Percentiles rank a stretch among this genome's conserved stretches.
Conservation (phyloP, 306 rosid genomes). For the Hippophae tibetana region DNA sequence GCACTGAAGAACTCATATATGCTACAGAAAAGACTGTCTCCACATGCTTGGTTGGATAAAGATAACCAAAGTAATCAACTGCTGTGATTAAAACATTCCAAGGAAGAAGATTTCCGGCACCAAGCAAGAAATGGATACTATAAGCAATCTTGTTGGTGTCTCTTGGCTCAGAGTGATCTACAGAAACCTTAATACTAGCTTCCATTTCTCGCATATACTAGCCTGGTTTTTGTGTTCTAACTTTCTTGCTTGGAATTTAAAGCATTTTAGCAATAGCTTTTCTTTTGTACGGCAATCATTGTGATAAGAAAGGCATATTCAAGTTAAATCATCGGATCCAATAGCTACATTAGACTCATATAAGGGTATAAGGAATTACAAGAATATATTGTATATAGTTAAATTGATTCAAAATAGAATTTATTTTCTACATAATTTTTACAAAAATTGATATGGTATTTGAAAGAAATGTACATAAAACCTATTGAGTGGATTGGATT, state of each 20-base stretch:
- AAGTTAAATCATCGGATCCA: slow-evolving; percentile 18
- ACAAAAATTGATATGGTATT: too few relatives aligned
- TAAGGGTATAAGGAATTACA: too few relatives aligned
- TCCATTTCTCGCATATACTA: slow-evolving; percentile 33
- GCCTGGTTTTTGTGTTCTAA: slow-evolving; percentile 1
- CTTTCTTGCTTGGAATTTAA: slow-evolving; percentile 16
- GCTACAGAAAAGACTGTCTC: slow-evolving; percentile 86
- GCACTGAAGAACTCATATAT: slow-evolving; percentile 58
- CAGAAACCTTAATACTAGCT: slow-evolving; percentile 30
- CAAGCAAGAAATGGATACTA: slow-evolving; percentile 78
- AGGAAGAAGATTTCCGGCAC: slow-evolving; percentile 84
- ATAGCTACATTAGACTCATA: not conserved
- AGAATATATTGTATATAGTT: too few relatives aligned
- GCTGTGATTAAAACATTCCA: slow-evolving; percentile 98
- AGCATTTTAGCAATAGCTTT: slow-evolving; percentile 3
- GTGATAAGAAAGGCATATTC: slow-evolving; percentile 37
- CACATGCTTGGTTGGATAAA: slow-evolving; percentile 59
- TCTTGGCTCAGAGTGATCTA: slow-evolving; percentile 33
- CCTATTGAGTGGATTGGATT: too few relatives aligned
- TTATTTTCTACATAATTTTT: too few relatives aligned
- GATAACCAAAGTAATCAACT: slow-evolving; percentile 72
- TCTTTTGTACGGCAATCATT: slow-evolving; percentile 20
- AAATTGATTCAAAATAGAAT: too few relatives aligned
- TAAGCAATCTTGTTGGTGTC: slow-evolving; percentile 59
- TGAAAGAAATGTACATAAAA: too few relatives aligned